These are phyloP conservation scores for Coprinopsis sp. DNA, from an alignment of 768 basidiomycete species.

Conservation along the genomic window DNA sequence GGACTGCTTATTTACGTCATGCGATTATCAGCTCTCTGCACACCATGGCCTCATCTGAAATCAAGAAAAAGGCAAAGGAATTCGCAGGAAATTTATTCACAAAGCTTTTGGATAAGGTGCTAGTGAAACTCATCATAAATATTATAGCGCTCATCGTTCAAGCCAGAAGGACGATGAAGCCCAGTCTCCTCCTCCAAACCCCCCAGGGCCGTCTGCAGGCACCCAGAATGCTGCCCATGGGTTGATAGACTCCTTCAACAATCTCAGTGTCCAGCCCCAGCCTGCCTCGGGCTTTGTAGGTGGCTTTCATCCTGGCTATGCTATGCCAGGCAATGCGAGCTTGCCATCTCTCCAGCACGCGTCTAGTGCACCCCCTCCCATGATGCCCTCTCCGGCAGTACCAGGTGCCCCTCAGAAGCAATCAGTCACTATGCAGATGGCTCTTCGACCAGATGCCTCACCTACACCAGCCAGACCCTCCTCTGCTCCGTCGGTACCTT, in stretches of 20 bases:
- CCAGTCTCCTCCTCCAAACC: conserved; percentile 17
- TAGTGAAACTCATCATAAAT: background rate
- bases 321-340: conserved; percentile 2
- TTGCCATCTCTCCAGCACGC: conserved; percentile 14
- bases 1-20: no score
- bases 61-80: conserved; percentile 9
- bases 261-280: conserved; percentile 18
- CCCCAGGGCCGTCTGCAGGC: conserved; percentile 9
- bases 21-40: background rate
- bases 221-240: conserved; percentile 7
- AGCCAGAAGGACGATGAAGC: conserved; percentile 10
- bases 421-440: conserved; percentile 39
- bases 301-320: conserved; percentile 38
- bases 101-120: conserved; percentile 18
- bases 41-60: conserved; percentile 3
- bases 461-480: conserved; percentile 14
- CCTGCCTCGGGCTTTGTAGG: conserved; percentile 37
- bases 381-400: conserved; percentile 35
- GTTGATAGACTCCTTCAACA: conserved; percentile 23
- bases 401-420: conserved; percentile 22
- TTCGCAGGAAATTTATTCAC: conserved; percentile 16
- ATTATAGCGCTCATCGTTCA: background rate
- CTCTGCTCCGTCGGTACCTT: conserved; percentile 12
- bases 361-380: conserved; percentile 18
- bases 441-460: conserved; percentile 21